Base-by-base conservation (phyloP, 345 rosid species). In the Gynandropsis gynandra region DNA sequence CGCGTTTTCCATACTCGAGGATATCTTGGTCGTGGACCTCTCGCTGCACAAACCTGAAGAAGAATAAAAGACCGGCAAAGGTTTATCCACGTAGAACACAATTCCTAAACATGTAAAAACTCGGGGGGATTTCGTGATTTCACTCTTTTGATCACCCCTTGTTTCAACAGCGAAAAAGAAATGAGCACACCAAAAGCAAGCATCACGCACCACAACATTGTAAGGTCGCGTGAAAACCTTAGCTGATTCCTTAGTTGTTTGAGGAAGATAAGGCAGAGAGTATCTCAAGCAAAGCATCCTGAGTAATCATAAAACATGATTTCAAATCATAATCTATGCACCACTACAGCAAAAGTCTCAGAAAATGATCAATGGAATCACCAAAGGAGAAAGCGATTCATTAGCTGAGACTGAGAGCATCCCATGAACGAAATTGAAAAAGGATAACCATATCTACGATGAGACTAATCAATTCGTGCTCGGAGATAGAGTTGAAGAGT, bases 1-100 rank as follows among this genome's bases (percentile, higher is more conserved):
- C 59, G 82, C 10, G 92, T 49, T 58, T 80, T 90, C 96, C 96
- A 87, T 39, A 90, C 96, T 59, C 96, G 83, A 60, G 89, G 98
- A 60, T 68, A 70, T 38, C 98, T 75, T 14, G 95, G 98, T 37
- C 95, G 73, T 9, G 98, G 98, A 69, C 96, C 98, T 79, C 77
- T 87, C 0, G 85, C 78, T 15, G 77, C 89, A 56, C 96, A 84
- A 43, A 82, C 80, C 98, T 90, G 62, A 60, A 49, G 19, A 52
- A 5, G 35, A 40, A 39, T n/a, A n/a, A n/a, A n/a, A n/a, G n/a
- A n/a, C n/a, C n/a, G n/a, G n/a, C n/a, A n/a, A n/a, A n/a, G n/a
- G n/a, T n/a, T n/a, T n/a, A n/a, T n/a, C n/a, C n/a, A n/a, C n/a
- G n/a, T 40, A 8, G 33, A 9, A 47, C 6, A 7, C 7, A 47